Evolutionary conservation across 768 basidiomycete species (phyloP).

Genomic region (Sporobolomyces phaffii): DNA sequence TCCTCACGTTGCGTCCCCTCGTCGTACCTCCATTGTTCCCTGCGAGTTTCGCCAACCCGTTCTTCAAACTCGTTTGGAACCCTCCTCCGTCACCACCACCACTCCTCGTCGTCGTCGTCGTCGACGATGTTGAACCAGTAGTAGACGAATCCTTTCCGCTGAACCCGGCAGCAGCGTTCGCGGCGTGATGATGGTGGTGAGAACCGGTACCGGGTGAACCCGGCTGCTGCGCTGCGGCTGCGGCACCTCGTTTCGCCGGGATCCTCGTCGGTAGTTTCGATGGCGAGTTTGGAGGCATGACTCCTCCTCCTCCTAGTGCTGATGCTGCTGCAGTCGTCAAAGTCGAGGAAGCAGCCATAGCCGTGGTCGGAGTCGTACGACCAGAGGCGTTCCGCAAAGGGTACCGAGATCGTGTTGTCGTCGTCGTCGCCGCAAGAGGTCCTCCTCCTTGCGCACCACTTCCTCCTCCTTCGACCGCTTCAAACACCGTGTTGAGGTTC

Average conservation of each 20-base stretch:
- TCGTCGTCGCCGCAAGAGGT: neutral
- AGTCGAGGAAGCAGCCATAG: neutral
- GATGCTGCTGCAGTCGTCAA: neutral
- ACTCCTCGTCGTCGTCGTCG: neutral
- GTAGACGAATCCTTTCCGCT: no score
- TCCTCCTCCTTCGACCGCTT: neutral
- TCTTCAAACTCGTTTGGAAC: neutral
- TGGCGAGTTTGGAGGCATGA: slow-evolving; percentile 13
- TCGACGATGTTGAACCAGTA: neutral
- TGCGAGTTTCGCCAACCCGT: slow-evolving; percentile 2
- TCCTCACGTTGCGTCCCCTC: slow-evolving; percentile 11
- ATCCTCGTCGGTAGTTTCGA: slow-evolving; percentile 26
- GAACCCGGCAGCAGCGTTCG: no score
- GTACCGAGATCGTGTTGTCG: slow-evolving; percentile 13
- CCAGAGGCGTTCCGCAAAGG: slow-evolving; percentile 17
- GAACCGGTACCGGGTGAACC: neutral
- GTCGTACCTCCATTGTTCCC: neutral
- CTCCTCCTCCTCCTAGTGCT: neutral
- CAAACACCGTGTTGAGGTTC: slow-evolving; percentile 31
- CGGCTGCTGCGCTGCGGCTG: neutral
- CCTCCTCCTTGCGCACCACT: no score
- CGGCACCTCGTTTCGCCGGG: slow-evolving; percentile 23
- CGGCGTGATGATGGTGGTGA: neutral
- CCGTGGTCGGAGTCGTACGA: neutral
- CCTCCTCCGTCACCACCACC: neutral